phyloP scores from a whole-genome alignment of 225 moss, liverwort and hornwort genomes.

The Anthoceros angustus region DNA sequence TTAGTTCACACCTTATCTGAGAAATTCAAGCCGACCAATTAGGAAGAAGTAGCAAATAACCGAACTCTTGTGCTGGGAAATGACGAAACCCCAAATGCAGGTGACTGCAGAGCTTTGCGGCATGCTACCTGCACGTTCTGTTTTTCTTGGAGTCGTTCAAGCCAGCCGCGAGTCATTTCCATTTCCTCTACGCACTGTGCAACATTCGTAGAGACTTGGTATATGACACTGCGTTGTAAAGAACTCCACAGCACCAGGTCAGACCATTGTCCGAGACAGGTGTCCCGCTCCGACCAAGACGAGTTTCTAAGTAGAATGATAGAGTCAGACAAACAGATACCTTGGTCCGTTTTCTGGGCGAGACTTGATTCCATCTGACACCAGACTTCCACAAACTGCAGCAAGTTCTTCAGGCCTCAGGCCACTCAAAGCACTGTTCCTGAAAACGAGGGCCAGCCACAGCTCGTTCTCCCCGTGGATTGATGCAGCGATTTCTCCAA shows the following conservation, averaged over 20 bases:
- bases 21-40: not conserved
- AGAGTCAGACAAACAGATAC: slow-evolving; percentile 9
- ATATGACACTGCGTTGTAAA: slow-evolving; percentile 30
- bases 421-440: slow-evolving; percentile 36
- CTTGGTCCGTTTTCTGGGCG: slow-evolving; percentile 43
- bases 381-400: slow-evolving; percentile 82
- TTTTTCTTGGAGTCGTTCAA: slow-evolving; percentile 43
- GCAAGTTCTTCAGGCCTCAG: slow-evolving; percentile 69
- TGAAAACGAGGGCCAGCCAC: slow-evolving; percentile 72
- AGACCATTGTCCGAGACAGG: not conserved
- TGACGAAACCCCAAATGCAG: not conserved
- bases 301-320: not conserved
- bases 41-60: not conserved
- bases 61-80: not conserved
- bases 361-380: slow-evolving; percentile 79
- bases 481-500: slow-evolving; percentile 78
- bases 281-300: slow-evolving; percentile 8
- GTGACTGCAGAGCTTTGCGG: not conserved
- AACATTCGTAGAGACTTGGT: slow-evolving; percentile 58
- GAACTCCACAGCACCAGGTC: not conserved
- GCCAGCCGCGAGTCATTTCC: slow-evolving; percentile 41
- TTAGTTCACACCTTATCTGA: slow-evolving; percentile 59
- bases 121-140: slow-evolving; percentile 41
- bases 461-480: slow-evolving; percentile 77
- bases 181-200: slow-evolving; percentile 51